Evolutionary conservation across 371 early-diverging fungal genomes (phyloP).

Genomic region (Caulochytrium protostelioides): DNA sequence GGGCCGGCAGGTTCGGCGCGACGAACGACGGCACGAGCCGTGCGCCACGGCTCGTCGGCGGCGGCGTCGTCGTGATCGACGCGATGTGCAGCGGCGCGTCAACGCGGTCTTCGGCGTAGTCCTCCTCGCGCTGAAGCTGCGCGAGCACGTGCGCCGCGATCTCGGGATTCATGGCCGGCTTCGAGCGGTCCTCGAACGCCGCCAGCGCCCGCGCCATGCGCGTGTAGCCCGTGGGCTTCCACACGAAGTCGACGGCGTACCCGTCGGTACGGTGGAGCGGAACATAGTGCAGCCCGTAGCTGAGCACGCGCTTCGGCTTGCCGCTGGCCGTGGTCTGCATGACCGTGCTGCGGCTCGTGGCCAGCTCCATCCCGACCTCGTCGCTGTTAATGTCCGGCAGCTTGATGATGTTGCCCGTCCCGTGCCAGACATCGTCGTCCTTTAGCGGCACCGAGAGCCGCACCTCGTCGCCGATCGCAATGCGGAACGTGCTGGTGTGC

Average conservation of each 20-base stretch:
- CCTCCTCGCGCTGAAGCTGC: too few species aligned
- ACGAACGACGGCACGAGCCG: too few species aligned
- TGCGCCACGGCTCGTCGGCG: too few species aligned
- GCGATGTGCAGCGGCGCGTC: too few species aligned
- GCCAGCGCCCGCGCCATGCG: too few species aligned
- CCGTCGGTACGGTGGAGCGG: constrained; percentile 76
- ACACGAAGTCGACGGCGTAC: constrained; percentile 94
- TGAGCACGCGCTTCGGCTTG: constrained; percentile 28
- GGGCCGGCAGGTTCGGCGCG: constrained; percentile 77
- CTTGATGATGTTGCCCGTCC: constrained; percentile 81
- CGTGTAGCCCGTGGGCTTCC: constrained; percentile 97
- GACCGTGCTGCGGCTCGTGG: constrained; percentile 9
- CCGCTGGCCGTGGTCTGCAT: too few species aligned
- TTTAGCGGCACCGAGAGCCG: constrained; percentile 71
- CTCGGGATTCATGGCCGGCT: too few species aligned
- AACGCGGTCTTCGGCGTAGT: too few species aligned
- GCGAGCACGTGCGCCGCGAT: too few species aligned
- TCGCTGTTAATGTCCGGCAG: constrained; percentile 72
- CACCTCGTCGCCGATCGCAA: constrained; percentile 92
- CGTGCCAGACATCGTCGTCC: constrained; percentile 59
- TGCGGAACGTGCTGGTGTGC: constrained; percentile 74
- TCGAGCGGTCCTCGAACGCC: too few species aligned
- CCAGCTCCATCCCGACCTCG: constrained; percentile 74
- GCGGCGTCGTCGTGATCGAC: too few species aligned
- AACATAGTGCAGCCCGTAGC: too few species aligned